Base-by-base conservation (phyloP, 2,329 filamentous ascomycete genomes). In the Uncinocarpus reesii region DNA sequence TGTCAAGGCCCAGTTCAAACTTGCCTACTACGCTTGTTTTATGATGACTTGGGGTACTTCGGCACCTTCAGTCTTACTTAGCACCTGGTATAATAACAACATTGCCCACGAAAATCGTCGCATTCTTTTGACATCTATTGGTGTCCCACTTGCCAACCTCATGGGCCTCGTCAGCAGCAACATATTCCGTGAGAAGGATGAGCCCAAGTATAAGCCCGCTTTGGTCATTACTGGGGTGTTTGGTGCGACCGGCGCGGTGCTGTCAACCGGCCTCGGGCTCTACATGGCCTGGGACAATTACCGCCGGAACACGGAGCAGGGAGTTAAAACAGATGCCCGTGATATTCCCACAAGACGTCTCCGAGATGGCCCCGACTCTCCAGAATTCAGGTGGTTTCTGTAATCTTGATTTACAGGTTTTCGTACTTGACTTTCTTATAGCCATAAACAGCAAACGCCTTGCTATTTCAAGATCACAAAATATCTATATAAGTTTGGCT, bases 11-110 rank as follows among this genome's bases (percentile, higher is more conserved):
- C 69, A 83, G 32, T 62, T 83, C n/a, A 34, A 52, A 31, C 40
- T 86, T 1, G 35, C 35, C 16, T 37, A 88, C 59, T 87, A 80
- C 54, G 82, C 83, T 4, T 80, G 76, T 47, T 89, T 88, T 63
- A 84, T 88, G 81, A 86, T 88, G 82, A 83, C 80, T 8, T 87
- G 83, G 80, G 84, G 84, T 13, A 86, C 83, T 0, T 81, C 79
- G 1, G 83, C 84, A 0, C 84, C 85, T 0, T 84, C 79, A 0
- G 83, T 88, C 7, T 70, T 89, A 10, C 70, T 84, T 4, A 68
- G 79, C 55, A 71, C 78, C 49, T 83, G 80, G 81, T 88, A 87
- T 67, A 89, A 86, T 67, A 89, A 89, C 70, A 90, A 90, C 61
- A 77, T 87, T 48, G 83, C 84, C 1, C 77, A 89, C 57, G 85